Evolutionary conservation across 192 early-diverging fungal genomes (phyloP).

Genomic region (Coemansia sp.): DNA sequence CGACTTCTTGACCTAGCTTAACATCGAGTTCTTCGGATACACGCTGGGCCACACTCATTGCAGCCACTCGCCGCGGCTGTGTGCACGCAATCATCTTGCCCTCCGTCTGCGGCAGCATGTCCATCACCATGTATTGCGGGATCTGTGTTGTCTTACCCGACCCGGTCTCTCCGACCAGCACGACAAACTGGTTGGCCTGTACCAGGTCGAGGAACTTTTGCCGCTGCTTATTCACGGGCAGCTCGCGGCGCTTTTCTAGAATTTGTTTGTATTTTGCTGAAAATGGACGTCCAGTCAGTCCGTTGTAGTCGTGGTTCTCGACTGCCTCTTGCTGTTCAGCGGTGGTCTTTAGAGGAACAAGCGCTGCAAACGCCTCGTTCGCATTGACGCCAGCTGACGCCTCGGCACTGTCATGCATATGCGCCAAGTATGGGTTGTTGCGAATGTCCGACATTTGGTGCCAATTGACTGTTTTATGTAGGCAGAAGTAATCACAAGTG

Average conservation of each 20-base stretch:
- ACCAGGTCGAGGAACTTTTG: constrained; percentile 87
- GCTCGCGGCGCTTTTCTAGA: constrained; percentile 76
- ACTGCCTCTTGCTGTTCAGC: constrained; percentile 76
- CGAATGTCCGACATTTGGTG: constrained; percentile 31
- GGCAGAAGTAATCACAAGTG: not conserved
- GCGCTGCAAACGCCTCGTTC: constrained; percentile 35
- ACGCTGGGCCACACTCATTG: constrained; percentile 99
- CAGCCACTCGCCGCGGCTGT: constrained; percentile 97
- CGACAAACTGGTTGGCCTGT: constrained; percentile 91
- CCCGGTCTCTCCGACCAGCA: constrained; percentile 96
- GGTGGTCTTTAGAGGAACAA: constrained; percentile 57
- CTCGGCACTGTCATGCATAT: constrained; percentile 36
- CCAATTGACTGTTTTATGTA: not conserved
- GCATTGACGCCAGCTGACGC: constrained; percentile 5
- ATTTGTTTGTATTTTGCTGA: constrained; percentile 85
- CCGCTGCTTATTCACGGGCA: constrained; percentile 95
- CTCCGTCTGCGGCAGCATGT: constrained; percentile 86
- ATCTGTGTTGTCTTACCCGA: constrained; percentile 99
- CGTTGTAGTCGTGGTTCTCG: constrained; percentile 75
- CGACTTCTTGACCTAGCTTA: constrained; percentile 90
- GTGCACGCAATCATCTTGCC: constrained; percentile 96
- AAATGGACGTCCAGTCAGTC: constrained; percentile 78
- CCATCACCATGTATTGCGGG: constrained; percentile 91
- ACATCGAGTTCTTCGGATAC: constrained; percentile 98
- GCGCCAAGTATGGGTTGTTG: constrained; percentile 52